Evolutionary conservation across 129 eudicot species (phyloP).

Genomic region (Silybum marianum): DNA sequence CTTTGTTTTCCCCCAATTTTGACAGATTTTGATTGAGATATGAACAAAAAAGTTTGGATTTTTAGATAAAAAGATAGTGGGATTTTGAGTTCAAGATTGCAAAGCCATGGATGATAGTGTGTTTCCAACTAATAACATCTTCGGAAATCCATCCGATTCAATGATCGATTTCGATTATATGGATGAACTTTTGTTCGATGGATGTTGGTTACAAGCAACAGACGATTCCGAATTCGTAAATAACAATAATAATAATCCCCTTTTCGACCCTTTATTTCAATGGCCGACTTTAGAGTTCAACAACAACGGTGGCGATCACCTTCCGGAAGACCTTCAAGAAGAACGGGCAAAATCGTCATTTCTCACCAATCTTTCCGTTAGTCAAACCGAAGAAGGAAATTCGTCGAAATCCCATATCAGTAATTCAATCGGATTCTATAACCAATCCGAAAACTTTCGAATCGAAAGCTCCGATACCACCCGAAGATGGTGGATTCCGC

Average conservation of each 20-base stretch:
- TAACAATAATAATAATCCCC: conserved; percentile 40
- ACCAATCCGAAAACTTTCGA: conserved; percentile 33
- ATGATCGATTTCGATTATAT: conserved; percentile 75
- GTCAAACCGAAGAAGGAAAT: conserved; percentile 40
- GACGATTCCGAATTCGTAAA: conserved; percentile 65
- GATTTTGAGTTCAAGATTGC: conserved; percentile 27
- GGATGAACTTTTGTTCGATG: conserved; percentile 79
- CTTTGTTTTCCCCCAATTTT: conserved; percentile 15
- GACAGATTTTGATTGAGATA: conserved; percentile 28
- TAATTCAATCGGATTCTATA: conserved; percentile 24
- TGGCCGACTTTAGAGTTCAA: conserved; percentile 58
- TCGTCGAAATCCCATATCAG: conserved; percentile 26
- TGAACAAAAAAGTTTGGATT: background rate
- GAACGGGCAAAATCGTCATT: conserved; percentile 52
- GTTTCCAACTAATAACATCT: conserved; percentile 51
- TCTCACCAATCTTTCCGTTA: conserved; percentile 53
- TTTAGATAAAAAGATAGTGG: conserved; percentile 20
- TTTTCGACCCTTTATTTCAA: conserved; percentile 57
- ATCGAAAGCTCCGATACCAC: conserved; percentile 42
- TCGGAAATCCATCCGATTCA: conserved; percentile 52
- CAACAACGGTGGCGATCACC: conserved; percentile 31
- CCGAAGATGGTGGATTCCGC: conserved; percentile 76
- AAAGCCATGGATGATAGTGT: conserved; percentile 61
- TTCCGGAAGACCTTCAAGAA: conserved; percentile 38
- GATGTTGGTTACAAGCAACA: conserved; percentile 82